Base-by-base conservation (phyloP, 768 basidiomycete genomes). In the Postia placenta region DNA sequence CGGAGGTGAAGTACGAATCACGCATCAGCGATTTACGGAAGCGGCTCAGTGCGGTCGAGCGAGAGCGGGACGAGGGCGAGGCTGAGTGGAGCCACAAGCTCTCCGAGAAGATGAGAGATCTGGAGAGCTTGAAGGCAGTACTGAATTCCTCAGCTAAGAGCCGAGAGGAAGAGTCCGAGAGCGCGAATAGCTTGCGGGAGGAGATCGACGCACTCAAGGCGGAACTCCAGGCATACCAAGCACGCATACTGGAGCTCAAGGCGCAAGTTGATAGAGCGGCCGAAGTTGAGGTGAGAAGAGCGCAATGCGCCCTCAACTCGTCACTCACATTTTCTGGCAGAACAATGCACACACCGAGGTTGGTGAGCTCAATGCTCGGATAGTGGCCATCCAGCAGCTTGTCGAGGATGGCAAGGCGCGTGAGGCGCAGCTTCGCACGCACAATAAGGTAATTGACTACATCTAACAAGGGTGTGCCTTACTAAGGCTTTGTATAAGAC, bases 51-150 rank as follows among this genome's bases (percentile, higher is more conserved):
- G 69, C 70, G 7, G 64, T 83, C 19, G 95, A 97, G 69, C 81
- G 77, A 56, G 96, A 98, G 64, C 76, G 92, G 33, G 83, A 77
- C 46, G 93, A 95, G 43, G 78, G 78, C 25, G 95, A 98, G 59
- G 85, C 87, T 22, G 86, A 90, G 53, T 95, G 93, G 90, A 87
- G 86, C 60, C 75, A 74, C 49, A 93, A 92, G 62, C 70, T 97
- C 26, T 76, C 76, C 22, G 86, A 90, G 59, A 87, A 91, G 61
- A 73, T 78, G 20, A 76, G 75, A 54, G 93, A 95, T 62, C 69
- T 84, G 17, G 92, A 96, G 49, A 78, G 81, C 43, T 60, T 93
- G 52, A 81, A 84, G 60, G 69, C 68, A 35, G 60, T 74, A 36
- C 61, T 92, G 33, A 81, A 77, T 17, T 73, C 72, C 11, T 74